Conservation (phyloP, 208 protist genomes). For the Acanthamoeba healyi region DNA sequence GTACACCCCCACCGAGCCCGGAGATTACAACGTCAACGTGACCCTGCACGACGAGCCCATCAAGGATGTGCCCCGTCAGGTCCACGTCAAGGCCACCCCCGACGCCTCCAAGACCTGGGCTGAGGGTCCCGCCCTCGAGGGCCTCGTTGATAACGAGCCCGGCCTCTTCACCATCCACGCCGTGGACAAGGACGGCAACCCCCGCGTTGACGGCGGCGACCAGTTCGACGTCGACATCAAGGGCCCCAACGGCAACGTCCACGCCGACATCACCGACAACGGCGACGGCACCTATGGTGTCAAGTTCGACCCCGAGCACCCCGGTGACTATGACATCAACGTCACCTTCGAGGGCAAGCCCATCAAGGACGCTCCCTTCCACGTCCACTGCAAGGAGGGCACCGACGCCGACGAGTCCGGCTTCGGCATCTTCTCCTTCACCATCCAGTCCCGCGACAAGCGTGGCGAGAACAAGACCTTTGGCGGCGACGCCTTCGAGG, state of each 20-base stretch:
- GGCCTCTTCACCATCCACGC: slow-evolving; percentile 85
- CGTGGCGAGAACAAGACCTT: slow-evolving; percentile 80
- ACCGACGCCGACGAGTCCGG: slow-evolving; percentile 79
- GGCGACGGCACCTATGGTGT: slow-evolving; percentile 85
- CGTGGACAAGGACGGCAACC: slow-evolving; percentile 84
- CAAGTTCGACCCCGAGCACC: slow-evolving; percentile 78
- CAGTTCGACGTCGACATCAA: slow-evolving; percentile 81
- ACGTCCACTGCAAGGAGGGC: slow-evolving; percentile 81
- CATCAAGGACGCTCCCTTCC: slow-evolving; percentile 87
- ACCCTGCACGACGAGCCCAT: slow-evolving; percentile 79
- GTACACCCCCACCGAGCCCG: slow-evolving; percentile 81
- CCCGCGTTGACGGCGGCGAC: slow-evolving; percentile 82
- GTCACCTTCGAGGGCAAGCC: slow-evolving; percentile 84
- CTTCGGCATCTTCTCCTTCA: slow-evolving; percentile 86
- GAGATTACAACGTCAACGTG: slow-evolving; percentile 79
- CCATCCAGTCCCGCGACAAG: slow-evolving; percentile 83
- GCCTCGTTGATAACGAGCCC: slow-evolving; percentile 79
- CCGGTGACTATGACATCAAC: slow-evolving; percentile 81
- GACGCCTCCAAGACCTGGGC: slow-evolving; percentile 77
- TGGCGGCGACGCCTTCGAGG: slow-evolving; percentile 83
- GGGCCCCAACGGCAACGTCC: slow-evolving; percentile 81
- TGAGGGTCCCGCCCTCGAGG: slow-evolving; percentile 72
- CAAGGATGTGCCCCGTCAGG: slow-evolving; percentile 78
- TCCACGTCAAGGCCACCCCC: slow-evolving; percentile 80
- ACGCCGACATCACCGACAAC: slow-evolving; percentile 82